phyloP scores from a whole-genome alignment of 139 green algal genomes.

The Micractinium sp. region DNA sequence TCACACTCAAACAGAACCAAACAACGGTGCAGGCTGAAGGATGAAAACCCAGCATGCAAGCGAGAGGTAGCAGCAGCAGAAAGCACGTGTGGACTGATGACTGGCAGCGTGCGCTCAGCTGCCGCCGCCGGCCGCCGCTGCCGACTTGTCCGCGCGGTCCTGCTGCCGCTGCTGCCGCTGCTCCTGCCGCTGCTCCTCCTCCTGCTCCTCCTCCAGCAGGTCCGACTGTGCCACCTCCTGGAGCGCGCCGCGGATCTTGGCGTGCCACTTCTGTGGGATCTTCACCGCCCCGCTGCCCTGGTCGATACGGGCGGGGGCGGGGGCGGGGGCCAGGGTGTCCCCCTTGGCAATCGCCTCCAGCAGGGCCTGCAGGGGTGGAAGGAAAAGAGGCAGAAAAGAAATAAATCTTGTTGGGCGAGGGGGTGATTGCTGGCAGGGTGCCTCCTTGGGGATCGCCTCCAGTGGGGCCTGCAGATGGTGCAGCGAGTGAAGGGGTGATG shows the following conservation, averaged over 20 bases:
- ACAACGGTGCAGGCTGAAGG: not conserved
- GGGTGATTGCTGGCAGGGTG: too few relatives aligned
- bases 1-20: not conserved
- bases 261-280: slow-evolving; percentile 21
- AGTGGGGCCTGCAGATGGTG: not conserved
- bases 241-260: slow-evolving; percentile 43
- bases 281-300: not conserved
- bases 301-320: slow-evolving; percentile 33
- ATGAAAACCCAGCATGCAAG: not conserved
- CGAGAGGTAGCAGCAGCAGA: not conserved
- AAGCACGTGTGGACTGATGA: not conserved
- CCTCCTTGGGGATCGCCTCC: not conserved
- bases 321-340: slow-evolving; percentile 50
- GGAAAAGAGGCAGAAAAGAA: not conserved
- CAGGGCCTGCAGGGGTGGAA: slow-evolving; percentile 57
- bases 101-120: not conserved
- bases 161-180: slow-evolving; percentile 13
- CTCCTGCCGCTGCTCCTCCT: slow-evolving; percentile 27
- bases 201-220: not conserved
- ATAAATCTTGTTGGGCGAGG: not conserved
- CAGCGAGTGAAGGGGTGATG: too few relatives aligned
- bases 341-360: slow-evolving; percentile 68
- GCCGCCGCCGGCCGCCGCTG: not conserved
- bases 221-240: slow-evolving; percentile 29
- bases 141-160: not conserved